Evolutionary conservation across 495 filamentous ascomycete species (phyloP), one percentile per base, ranked within the genome.

Genomic region (Trichoderma erinaceum): DNA sequence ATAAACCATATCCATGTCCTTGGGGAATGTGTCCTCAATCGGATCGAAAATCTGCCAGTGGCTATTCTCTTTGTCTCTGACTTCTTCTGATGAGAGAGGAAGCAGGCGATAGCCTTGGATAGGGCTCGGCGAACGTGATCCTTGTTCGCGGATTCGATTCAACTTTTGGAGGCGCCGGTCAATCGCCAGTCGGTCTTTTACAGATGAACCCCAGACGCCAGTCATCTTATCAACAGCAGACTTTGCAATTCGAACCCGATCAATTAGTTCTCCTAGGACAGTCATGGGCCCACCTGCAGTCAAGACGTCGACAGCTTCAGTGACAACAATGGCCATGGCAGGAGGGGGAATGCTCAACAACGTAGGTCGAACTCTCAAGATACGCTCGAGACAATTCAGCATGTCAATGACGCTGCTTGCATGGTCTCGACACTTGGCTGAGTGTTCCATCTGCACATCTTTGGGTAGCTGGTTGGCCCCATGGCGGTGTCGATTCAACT

Each of bases 401-500:
- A 75, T 65, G 6, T 72, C 70, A 13, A 77, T 65, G 6, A 74
- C 63, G 46, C 68, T 64, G 23, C 61, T 29, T 12, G 75, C 71
- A 41, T 75, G 72, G 10, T 75, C 71, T 32, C 66, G 65, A 25
- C 65, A 66, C 65, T 66, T 43, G 21, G 38, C 18, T 13, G 41
- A 27, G 29, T 66, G 65, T 11, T 29, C 27, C 43, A 25, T n/a
- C 65, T 48, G 41, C 18, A 46, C 43, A 43, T 66, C 65, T 16
- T 12, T 27, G 11, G 65, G 65, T 32, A 66, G 65, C 10, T 46
- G 44, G 43, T 25, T 16, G 27, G 41, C 27, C 25, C 41, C 65
- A 11, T 68, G 71, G 35, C 80, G 81, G 69, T 88, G 82, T 46
- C 89, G 82, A 69, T 90, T 88, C 10, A 90, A 78, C 56, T 86